Base-by-base conservation (phyloP, 1,139 yeast genomes). In the Kurtzmaniella natalensis region DNA sequence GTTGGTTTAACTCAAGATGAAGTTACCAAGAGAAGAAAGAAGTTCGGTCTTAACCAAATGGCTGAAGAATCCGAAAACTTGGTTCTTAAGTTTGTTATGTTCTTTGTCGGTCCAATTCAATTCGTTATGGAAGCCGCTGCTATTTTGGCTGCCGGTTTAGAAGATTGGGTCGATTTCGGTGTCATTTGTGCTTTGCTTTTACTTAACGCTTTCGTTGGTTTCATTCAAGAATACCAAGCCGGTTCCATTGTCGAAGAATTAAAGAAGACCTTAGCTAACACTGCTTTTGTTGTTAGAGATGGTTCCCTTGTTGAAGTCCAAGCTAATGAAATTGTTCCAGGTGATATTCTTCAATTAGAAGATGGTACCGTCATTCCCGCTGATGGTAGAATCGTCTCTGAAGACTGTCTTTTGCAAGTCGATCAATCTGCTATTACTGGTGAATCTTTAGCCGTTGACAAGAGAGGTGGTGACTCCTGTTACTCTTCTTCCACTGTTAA, bases 91-190 rank as follows among this genome's bases (percentile, higher is more conserved):
- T 88, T 89, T 63, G 60, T 85, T 56, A 79, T 81, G 87, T 89
- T 87, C 76, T 89, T 89, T 64, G 85, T 89, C 48, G 97, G 97
- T 71, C 96, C 96, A 51, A 88, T 89, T 65, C 97, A 89, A 74
- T 89, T 89, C 81, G 96, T 89, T 62, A 89, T 89, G 97, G 96
- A 88, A 72, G 88, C 95, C 61, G 97, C 97, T 57, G 96, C 96
- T 55, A 77, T 88, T 45, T 76, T 89, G 64, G 96, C 97, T 54
- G 95, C 95, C 48, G 96, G 96, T 83, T 78, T 89, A 57, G 94
- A 87, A 71, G 96, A 88, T 72, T 89, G 96, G 96, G 96, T 89
- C 59, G 96, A 88, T 78, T 88, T 88, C 74, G 96, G 96, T 78
- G 96, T 89, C 64, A 88, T 89, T 59, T 80, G 87, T 67, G 96